phyloP scores from a whole-genome alignment of 129 eudicot genomes.

The Deinandra increscens region DNA sequence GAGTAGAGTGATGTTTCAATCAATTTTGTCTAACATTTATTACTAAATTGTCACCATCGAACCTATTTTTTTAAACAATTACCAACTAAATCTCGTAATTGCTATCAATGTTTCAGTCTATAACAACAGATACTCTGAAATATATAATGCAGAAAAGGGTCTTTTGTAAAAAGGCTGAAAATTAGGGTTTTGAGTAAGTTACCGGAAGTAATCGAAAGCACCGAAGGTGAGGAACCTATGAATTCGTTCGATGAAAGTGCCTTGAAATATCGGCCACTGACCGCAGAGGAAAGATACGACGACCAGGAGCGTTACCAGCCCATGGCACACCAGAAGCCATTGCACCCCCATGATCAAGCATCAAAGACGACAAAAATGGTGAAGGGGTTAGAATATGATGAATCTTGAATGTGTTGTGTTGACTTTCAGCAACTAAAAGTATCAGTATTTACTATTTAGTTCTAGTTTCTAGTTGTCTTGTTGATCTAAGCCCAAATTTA shows the following conservation, averaged over 20 bases:
- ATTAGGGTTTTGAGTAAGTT: slow-evolving; percentile 12
- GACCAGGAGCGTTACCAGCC: slow-evolving; percentile 61
- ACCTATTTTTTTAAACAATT: too few relatives aligned
- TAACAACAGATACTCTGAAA: not conserved
- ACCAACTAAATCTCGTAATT: not conserved
- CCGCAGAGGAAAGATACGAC: slow-evolving; percentile 82
- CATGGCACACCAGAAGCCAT: slow-evolving; percentile 84
- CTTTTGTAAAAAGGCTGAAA: not conserved
- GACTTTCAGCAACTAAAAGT: slow-evolving; percentile 2
- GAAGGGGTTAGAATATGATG: not conserved
- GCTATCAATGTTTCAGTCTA: not conserved
- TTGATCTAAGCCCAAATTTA: slow-evolving; percentile 5
- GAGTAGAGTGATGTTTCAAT: not conserved
- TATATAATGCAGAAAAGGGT: too few relatives aligned
- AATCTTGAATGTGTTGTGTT: slow-evolving; percentile 21
- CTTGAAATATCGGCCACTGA: slow-evolving; percentile 91
- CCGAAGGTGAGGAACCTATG: slow-evolving; percentile 77
- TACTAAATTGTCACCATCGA: not conserved
- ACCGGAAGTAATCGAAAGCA: slow-evolving; percentile 79
- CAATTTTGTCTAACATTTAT: not conserved
- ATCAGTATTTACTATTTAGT: not conserved
- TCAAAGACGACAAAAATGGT: not conserved
- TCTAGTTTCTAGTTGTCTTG: too few relatives aligned
- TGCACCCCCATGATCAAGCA: slow-evolving; percentile 54
- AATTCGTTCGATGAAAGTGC: slow-evolving; percentile 71